Conservation (phyloP, 169 alveolate species). For the Babesia ovis region DNA sequence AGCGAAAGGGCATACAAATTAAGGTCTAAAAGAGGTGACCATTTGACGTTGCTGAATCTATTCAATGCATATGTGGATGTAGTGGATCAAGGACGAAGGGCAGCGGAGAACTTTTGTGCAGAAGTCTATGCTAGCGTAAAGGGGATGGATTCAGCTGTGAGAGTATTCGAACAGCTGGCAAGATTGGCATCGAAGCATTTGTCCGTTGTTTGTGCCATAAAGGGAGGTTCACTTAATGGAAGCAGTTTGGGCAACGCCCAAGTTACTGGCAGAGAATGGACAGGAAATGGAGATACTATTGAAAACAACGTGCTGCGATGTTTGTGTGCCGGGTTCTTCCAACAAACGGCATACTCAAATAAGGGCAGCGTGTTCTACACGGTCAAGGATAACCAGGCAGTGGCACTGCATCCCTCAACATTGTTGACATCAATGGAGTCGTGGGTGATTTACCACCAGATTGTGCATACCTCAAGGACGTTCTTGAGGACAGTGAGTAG, state of each 20-base stretch:
- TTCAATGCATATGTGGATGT: slow-evolving; percentile 59
- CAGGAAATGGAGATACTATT: neutral
- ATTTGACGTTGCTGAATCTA: slow-evolving; percentile 91
- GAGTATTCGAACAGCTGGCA: slow-evolving; percentile 87
- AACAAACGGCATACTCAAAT: slow-evolving; percentile 90
- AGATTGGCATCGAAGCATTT: slow-evolving; percentile 80
- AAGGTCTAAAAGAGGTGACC: slow-evolving; percentile 97
- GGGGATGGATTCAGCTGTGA: slow-evolving; percentile 89
- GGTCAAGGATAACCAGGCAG: slow-evolving; percentile 94
- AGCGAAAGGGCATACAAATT: slow-evolving; percentile 87
- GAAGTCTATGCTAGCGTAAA: slow-evolving; percentile 87
- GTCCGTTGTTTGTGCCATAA: slow-evolving; percentile 33
- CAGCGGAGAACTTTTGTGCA: slow-evolving; percentile 86
- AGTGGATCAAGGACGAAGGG: slow-evolving; percentile 66
- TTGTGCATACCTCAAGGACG: slow-evolving; percentile 95
- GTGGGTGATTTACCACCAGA: slow-evolving; percentile 96
- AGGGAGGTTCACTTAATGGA: neutral
- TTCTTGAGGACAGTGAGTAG: slow-evolving; percentile 94
- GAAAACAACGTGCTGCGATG: slow-evolving; percentile 24
- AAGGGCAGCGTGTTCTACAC: slow-evolving; percentile 92
- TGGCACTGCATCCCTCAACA: slow-evolving; percentile 97
- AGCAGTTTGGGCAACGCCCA: too few species aligned
- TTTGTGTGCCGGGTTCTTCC: slow-evolving; percentile 89
- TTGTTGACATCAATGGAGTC: slow-evolving; percentile 91
- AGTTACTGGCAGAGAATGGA: too few species aligned